Percentiles rank a stretch among this genome's conserved stretches.
Evolutionary conservation across 257 asterid species (phyloP).

Genomic region (Solanum bulbocastanum): DNA sequence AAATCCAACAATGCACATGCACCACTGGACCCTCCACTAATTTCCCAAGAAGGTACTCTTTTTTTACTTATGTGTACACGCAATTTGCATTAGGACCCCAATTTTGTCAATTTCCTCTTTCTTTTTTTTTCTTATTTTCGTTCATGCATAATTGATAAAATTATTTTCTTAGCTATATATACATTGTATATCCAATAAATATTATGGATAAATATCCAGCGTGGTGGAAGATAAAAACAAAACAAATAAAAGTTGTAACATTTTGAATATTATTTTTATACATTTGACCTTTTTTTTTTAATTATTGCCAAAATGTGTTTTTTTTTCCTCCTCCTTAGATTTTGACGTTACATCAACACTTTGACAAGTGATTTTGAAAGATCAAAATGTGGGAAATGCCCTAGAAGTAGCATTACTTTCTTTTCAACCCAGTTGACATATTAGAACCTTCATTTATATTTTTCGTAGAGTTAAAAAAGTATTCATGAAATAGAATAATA

Average conservation of each 20-base stretch:
- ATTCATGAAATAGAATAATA: not conserved
- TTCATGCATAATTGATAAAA: not conserved
- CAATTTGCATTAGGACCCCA: not conserved
- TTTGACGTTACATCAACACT: not conserved
- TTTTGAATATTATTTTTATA: not conserved
- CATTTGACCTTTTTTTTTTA: not conserved
- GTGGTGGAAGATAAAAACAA: not conserved
- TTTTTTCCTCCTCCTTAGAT: not conserved
- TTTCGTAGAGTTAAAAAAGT: not conserved
- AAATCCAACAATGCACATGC: not conserved
- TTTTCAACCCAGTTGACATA: not conserved
- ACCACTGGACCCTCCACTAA: not conserved
- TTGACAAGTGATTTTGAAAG: not conserved
- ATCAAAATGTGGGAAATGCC: not conserved
- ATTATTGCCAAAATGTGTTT: not conserved
- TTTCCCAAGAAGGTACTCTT: not conserved
- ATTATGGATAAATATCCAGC: not conserved
- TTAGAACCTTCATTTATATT: not conserved
- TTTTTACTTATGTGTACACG: not conserved
- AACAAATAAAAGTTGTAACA: not conserved
- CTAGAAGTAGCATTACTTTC: not conserved
- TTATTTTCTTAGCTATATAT: not conserved
- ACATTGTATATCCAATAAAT: not conserved
- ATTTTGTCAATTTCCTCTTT: not conserved
- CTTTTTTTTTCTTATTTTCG: not conserved